These are phyloP conservation scores for Takashimella koratensis DNA, from an alignment of 1,284 basidiomycete species.

Conservation along the genomic window DNA sequence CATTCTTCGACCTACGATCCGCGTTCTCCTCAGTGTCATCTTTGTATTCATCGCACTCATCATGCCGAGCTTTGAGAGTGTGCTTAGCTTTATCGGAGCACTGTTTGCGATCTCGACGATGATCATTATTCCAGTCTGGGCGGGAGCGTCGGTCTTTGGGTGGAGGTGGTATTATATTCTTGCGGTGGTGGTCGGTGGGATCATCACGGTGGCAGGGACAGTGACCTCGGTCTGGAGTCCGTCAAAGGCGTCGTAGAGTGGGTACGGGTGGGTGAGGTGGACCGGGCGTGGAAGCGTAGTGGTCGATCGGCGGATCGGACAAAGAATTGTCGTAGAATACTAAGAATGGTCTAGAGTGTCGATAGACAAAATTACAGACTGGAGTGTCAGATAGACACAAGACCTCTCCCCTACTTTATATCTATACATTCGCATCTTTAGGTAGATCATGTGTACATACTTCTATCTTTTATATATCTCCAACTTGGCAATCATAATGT, in stretches of 20 bases:
- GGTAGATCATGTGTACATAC: too few relatives aligned
- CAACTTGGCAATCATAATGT: too few relatives aligned
- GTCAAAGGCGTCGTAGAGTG: background rate
- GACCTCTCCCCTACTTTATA: too few relatives aligned
- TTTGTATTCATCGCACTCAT: conserved; percentile 69
- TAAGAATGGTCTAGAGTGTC: too few relatives aligned
- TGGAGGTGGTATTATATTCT: conserved; percentile 57
- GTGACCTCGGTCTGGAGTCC: conserved; percentile 14
- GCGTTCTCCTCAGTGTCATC: conserved; percentile 59
- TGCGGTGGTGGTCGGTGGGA: conserved; percentile 55
- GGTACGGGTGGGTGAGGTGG: background rate
- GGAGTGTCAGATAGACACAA: too few relatives aligned
- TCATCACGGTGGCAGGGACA: conserved; percentile 73
- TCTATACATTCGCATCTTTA: too few relatives aligned
- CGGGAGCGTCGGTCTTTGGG: conserved; percentile 53
- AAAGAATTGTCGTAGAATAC: too few relatives aligned
- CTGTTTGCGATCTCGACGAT: conserved; percentile 78
- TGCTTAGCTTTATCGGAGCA: conserved; percentile 82
- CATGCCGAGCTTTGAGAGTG: conserved; percentile 77
- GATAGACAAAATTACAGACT: too few relatives aligned
- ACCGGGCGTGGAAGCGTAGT: background rate
- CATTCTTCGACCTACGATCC: conserved; percentile 58
- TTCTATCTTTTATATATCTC: too few relatives aligned
- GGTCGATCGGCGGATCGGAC: too few relatives aligned
- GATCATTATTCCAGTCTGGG: conserved; percentile 69